Evolutionary conservation across 2,329 filamentous ascomycete genomes (phyloP), one percentile per base, ranked within the genome.

Genomic region (Cyphellophora europaea): DNA sequence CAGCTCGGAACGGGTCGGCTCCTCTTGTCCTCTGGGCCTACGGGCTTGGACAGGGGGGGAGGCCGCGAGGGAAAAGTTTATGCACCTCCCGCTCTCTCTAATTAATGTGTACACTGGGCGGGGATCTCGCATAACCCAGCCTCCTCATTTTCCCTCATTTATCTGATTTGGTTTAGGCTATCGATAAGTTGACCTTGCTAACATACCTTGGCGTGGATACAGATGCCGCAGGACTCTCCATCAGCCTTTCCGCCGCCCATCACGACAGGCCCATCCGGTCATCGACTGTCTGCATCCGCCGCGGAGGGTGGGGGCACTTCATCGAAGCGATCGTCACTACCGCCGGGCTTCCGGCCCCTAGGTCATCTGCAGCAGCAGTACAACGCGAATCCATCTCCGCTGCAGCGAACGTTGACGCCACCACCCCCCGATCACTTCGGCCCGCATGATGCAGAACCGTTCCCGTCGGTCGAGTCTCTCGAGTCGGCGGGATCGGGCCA

Each of bases 351-450:
- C 45, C 61, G 74, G 66, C 55, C 50, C 6, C 46, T 53, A 17
- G 56, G 55, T 16, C 44, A 63, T 16, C 58, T 61, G 11, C 57
- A 60, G 5, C 52, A 59, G 4, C 50, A 56, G 12, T 55, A 62
- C 32, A 46, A 44, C 31, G 94, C 93, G 53, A 82, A 89, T 55
- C 87, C 87, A 29, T 95, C 88, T 27, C 88, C 89, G 27, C 67
- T 96, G 33, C 87, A 94, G 57, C 85, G 89, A 60, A 82, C 87
- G 17, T 71, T 95, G 43, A 95, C 89, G 6, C 89, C 88, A 30
- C 88, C 88, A 6, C 73, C 67, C 13, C 79, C 79, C 55, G 72
- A 74, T 36, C 70, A 74, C 42, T 51, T 55, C 16, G 59, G 61
- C 32, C 60, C 65, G 27, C 79, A 79, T 49, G 71, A 71, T 19